Evolutionary conservation across 2,329 filamentous ascomycete species (phyloP), one percentile per base, ranked within the genome.

Genomic region (Alternaria brassicae): DNA sequence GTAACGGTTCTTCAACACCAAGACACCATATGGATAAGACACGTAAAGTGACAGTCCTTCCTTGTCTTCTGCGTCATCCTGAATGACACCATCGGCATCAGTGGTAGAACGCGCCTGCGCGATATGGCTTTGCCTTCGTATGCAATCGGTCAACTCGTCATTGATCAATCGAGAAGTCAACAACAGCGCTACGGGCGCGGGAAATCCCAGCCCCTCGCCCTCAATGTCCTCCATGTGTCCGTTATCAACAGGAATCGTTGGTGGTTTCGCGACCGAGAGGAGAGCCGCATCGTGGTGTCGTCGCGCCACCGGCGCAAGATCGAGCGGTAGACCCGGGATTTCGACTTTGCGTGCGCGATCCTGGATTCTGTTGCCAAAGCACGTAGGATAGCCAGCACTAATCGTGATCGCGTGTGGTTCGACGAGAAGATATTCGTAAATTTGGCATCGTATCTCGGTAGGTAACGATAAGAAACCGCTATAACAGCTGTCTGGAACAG

Each of bases 401-500:
- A 81, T 74, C 15, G 79, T 81, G 30, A 81, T 72, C 15, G 65
- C 62, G 27, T 74, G 68, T 30, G 68, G 61, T 53, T 79, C 76
- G 56, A 73, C 67, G 23, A 80, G 70, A 17, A 77, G 74, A 56
- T 76, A 76, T 32, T 75, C 72, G 69, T 81, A 81, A 49, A 81
- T 80, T 15, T 75, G 68, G 36, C 80, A 78, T 42, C 79, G 74
- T 23, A 81, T 62, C 67, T 81, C 79, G 19, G 74, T 69, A 4
- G 79, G 79, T 13, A 81, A 48, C 6, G 63, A 62, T 19, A 70
- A 60, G 39, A 71, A 64, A 36, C 59, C 65, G 36, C 66, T 63
- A 44, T 63, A 56, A 15, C 39, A 37, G 48, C 44, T 52, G 17
- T 58, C 40, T 10, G 48, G 30, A n/a, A 25, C 41, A 13, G 12